Percentiles rank a stretch among this genome's conserved stretches.
Conservation (phyloP, 345 rosid species). For the Syzygium grande region DNA sequence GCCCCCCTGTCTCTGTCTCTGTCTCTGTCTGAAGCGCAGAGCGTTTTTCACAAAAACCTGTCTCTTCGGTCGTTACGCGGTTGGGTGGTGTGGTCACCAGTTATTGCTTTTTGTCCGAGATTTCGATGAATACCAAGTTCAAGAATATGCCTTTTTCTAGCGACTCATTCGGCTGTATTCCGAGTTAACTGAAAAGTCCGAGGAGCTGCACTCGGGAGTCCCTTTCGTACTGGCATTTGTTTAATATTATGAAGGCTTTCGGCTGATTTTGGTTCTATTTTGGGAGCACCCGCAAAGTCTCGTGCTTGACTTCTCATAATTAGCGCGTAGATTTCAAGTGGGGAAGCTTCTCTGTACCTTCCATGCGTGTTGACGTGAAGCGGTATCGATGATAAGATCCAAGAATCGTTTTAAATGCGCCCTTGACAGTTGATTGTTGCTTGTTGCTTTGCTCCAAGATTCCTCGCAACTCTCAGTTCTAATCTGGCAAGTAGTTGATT, state of each 20-base stretch:
- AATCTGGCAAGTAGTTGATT: not conserved
- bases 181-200: not conserved
- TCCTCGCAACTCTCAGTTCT: not conserved
- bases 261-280: not conserved
- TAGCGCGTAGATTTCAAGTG: not conserved
- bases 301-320: not conserved
- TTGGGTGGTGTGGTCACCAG: not conserved
- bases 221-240: not conserved
- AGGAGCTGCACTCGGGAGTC: not conserved
- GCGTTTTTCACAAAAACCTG: not conserved
- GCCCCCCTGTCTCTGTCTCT: not conserved
- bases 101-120: not conserved
- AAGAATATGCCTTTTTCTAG: not conserved
- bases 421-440: not conserved
- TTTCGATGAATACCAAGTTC: not conserved
- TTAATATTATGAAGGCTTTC: not conserved
- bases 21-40: not conserved
- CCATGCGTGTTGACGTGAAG: not conserved
- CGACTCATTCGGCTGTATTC: not conserved
- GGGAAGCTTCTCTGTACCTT: conserved; percentile 4
- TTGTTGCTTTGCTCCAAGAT: not conserved
- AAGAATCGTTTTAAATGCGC: not conserved
- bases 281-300: not conserved
- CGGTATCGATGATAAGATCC: not conserved
- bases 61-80: conserved; percentile 3